Conservation (phyloP, 352 stramenopile genomes). For the Globisporangium takayamanum region DNA sequence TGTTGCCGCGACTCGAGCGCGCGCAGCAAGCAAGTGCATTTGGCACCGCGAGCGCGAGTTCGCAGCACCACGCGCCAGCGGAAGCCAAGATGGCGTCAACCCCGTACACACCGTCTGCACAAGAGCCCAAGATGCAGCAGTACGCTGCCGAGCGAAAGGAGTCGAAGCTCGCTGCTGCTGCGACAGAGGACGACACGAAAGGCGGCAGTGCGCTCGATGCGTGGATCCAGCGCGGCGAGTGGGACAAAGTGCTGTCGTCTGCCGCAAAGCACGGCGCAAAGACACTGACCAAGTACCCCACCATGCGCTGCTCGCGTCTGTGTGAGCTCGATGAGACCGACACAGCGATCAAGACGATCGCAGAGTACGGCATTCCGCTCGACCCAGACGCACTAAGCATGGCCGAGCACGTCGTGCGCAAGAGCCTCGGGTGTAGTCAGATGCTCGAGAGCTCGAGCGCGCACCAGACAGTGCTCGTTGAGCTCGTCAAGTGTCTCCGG, state of each 20-base stretch:
- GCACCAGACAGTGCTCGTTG: conserved; percentile 37
- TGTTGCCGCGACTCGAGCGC: conserved; percentile 76
- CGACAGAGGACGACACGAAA: conserved; percentile 22
- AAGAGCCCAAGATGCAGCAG: conserved; percentile 39
- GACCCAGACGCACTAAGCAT: conserved; percentile 48
- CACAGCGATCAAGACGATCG: conserved; percentile 71
- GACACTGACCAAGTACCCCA: conserved; percentile 84
- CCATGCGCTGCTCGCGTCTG: conserved; percentile 61
- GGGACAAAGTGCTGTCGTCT: conserved; percentile 89
- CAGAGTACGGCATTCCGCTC: conserved; percentile 74
- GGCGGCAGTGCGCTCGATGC: conserved; percentile 75
- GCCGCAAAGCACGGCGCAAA: conserved; percentile 68
- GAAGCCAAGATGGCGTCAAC: conserved; percentile 40
- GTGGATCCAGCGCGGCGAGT: conserved; percentile 91
- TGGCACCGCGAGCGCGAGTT: conserved; percentile 25
- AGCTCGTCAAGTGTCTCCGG: conserved; percentile 63
- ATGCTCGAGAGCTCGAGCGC: conserved; percentile 28
- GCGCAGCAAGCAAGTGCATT: conserved; percentile 79
- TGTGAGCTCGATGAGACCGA: conserved; percentile 69
- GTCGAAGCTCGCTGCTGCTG: conserved; percentile 27
- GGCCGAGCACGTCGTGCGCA: conserved; percentile 45
- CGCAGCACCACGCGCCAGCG: conserved; percentile 27
- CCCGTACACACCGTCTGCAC: conserved; percentile 47
- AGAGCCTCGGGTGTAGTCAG: conserved; percentile 42
- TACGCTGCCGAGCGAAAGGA: conserved; percentile 43